These are phyloP conservation scores for Melastoma malabathricum DNA, from an alignment of 345 rosid species.

Conservation along the genomic window DNA sequence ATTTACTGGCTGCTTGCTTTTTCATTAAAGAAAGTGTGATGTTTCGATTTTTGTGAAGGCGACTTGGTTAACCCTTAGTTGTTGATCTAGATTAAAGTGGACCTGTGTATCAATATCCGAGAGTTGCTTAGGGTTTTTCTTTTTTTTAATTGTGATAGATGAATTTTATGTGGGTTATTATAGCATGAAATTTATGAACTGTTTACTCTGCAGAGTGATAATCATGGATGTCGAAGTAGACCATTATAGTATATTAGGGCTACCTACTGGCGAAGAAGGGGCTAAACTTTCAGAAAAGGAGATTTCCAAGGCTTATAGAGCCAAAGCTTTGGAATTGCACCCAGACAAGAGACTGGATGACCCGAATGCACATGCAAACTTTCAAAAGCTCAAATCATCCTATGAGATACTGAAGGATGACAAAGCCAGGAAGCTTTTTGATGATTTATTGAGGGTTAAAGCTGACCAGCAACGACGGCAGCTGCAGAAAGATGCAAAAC, in stretches of 20 bases:
- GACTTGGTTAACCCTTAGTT: too few relatives aligned
- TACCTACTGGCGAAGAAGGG: slow-evolving; percentile 83
- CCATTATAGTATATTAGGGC: slow-evolving; percentile 68
- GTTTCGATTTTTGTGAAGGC: too few relatives aligned
- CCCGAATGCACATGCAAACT: slow-evolving; percentile 63
- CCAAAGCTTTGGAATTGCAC: slow-evolving; percentile 68
- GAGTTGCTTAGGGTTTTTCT: too few relatives aligned
- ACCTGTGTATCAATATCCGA: too few relatives aligned
- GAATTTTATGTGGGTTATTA: background rate
- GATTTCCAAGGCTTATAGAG: slow-evolving; percentile 62
- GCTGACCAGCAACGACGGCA: slow-evolving; percentile 44
- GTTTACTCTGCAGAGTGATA: background rate
- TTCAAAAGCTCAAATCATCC: slow-evolving; percentile 61
- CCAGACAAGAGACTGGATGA: slow-evolving; percentile 84
- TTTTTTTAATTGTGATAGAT: too few relatives aligned
- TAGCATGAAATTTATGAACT: background rate
- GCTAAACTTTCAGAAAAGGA: slow-evolving; percentile 55
- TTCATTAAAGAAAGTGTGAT: too few relatives aligned
- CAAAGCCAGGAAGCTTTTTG: slow-evolving; percentile 67
- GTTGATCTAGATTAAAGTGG: too few relatives aligned
- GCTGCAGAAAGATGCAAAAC: slow-evolving; percentile 48
- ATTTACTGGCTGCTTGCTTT: too few relatives aligned
- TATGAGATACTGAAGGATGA: slow-evolving; percentile 70
- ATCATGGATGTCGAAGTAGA: slow-evolving; percentile 46
- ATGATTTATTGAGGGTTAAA: slow-evolving; percentile 68